Conservation (phyloP, 352 stramenopile species). For the Phytophthora ramorum region DNA sequence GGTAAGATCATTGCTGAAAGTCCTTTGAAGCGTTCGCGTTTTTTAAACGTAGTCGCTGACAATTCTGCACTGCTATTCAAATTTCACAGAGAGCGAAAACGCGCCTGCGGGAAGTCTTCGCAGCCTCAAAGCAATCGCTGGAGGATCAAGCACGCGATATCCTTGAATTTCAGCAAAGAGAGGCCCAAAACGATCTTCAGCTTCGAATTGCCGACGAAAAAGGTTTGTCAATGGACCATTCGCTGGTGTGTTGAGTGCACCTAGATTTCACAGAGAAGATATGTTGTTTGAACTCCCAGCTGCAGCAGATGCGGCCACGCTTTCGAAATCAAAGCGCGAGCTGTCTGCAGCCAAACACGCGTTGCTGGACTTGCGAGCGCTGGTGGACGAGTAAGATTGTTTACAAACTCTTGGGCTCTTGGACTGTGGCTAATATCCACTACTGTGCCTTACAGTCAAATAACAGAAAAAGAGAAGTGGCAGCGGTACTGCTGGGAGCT, state of each 20-base stretch:
- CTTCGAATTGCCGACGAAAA: constrained; percentile 41
- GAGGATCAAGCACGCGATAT: constrained; percentile 58
- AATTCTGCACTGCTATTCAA: neutral
- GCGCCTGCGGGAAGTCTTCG: constrained; percentile 62
- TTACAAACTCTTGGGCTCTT: neutral
- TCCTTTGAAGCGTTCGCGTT: neutral
- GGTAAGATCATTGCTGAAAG: constrained; percentile 25
- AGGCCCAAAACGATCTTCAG: constrained; percentile 34
- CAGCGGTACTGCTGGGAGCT: constrained; percentile 82
- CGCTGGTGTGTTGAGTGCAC: neutral
- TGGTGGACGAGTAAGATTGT: constrained; percentile 67
- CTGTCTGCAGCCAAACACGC: constrained; percentile 41
- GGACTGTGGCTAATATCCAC: neutral
- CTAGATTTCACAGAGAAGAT: neutral
- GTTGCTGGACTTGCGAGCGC: constrained; percentile 54
- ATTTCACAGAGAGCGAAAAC: constrained; percentile 49
- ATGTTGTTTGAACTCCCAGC: constrained; percentile 20
- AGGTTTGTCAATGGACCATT: constrained; percentile 24
- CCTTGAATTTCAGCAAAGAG: constrained; percentile 40
- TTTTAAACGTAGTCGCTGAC: neutral
- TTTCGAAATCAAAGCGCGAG: constrained; percentile 43
- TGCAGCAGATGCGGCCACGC: constrained; percentile 21
- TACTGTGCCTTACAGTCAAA: constrained; percentile 47
- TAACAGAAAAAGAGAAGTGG: constrained; percentile 79
- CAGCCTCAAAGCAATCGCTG: constrained; percentile 49